Percentiles rank a stretch among this genome's conserved stretches.
These are phyloP conservation scores for Diutina neorugosa DNA, from an alignment of 1,139 yeast genomes.

Conservation along the genomic window DNA sequence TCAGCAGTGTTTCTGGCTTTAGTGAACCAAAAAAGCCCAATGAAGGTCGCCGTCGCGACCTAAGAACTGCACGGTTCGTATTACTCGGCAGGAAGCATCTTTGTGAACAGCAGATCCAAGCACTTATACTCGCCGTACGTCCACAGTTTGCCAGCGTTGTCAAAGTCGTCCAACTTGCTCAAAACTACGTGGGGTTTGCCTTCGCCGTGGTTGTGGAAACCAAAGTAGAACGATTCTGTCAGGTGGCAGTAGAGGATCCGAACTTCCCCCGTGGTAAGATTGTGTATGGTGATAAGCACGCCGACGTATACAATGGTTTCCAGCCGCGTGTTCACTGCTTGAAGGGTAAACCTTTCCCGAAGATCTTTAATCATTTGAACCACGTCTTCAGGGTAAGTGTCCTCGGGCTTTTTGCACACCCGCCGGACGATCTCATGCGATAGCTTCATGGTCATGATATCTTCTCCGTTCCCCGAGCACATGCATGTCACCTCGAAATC, in stretches of 20 bases:
- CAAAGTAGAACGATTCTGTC: conserved; percentile 33
- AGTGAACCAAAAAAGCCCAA: neutral
- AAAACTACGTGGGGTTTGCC: conserved; percentile 14
- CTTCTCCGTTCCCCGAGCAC: conserved; percentile 50
- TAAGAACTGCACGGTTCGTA: neutral
- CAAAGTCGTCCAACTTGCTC: conserved; percentile 14
- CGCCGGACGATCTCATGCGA: conserved; percentile 14
- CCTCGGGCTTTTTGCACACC: neutral
- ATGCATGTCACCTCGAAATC: conserved; percentile 20
- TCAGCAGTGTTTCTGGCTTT: neutral
- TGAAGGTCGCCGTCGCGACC: neutral
- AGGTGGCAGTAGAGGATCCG: conserved; percentile 29
- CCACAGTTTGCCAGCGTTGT: conserved; percentile 14
- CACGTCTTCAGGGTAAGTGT: neutral
- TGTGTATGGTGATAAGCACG: conserved; percentile 15
- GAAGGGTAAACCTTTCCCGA: conserved; percentile 4
- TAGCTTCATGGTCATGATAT: conserved; percentile 30
- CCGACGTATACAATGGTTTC: conserved; percentile 20
- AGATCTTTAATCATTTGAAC: conserved; percentile 5
- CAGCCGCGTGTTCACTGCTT: conserved; percentile 6
- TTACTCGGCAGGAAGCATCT: neutral
- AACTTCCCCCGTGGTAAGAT: conserved; percentile 7
- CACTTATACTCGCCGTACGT: conserved; percentile 25
- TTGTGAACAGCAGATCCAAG: neutral
- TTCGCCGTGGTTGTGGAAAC: conserved; percentile 12